Conservation (phyloP, 2,329 filamentous ascomycete species). For the Aureobasidium melanogenum region DNA sequence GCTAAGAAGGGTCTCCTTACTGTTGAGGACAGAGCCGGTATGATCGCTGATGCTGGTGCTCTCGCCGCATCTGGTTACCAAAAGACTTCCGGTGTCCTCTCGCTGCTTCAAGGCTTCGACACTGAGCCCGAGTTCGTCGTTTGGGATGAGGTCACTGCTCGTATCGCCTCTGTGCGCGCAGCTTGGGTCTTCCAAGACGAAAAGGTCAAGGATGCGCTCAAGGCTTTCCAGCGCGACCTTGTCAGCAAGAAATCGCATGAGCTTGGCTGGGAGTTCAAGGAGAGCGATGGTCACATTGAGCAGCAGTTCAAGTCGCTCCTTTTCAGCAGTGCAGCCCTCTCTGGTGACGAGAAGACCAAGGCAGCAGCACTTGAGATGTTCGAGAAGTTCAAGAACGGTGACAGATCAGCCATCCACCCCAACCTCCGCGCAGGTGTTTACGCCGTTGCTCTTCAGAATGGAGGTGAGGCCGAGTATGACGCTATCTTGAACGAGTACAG, state of each 20-base stretch:
- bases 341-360: conserved; percentile 70
- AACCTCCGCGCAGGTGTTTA: conserved; percentile 86
- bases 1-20: conserved; percentile 71
- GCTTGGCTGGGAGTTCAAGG: conserved; percentile 79
- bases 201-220: conserved; percentile 63
- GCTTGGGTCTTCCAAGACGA: conserved; percentile 86
- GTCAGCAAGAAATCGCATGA: conserved; percentile 73
- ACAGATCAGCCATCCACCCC: conserved; percentile 75
- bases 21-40: conserved; percentile 86
- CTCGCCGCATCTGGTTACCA: conserved; percentile 85
- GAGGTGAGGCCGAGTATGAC: conserved; percentile 81
- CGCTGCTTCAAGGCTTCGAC: conserved; percentile 74
- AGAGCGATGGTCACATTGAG: conserved; percentile 76
- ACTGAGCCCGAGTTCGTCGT: conserved; percentile 81
- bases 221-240: conserved; percentile 73
- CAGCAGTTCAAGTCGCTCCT: conserved; percentile 92
- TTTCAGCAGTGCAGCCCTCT: conserved; percentile 73
- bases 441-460: conserved; percentile 72
- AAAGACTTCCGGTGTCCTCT: conserved; percentile 82
- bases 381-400: conserved; percentile 68
- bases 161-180: conserved; percentile 67
- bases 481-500: conserved; percentile 66
- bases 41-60: conserved; percentile 81
- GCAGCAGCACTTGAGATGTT: conserved; percentile 86
- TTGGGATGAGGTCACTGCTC: conserved; percentile 83